A percentile compares a stretch with the other conserved stretches of the same genome.
These are phyloP conservation scores for Trichoderma aggressivum DNA, from an alignment of 2,329 filamentous ascomycete species.

Conservation along the genomic window DNA sequence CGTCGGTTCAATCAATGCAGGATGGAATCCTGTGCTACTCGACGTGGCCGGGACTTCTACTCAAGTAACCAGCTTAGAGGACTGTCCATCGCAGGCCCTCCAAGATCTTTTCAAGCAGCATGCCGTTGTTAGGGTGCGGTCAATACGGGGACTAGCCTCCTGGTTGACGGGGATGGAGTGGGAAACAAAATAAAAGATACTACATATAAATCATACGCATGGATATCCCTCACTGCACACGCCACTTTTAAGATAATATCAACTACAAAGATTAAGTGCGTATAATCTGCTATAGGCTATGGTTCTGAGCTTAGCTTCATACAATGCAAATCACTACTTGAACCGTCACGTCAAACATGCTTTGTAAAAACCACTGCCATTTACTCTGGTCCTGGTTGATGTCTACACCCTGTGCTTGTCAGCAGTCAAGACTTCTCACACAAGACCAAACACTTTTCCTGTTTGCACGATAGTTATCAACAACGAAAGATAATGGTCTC, in stretches of 20 bases:
- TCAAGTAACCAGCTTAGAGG: conserved; percentile 18
- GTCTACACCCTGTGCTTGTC: conserved; percentile 19
- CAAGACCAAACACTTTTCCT: conserved; percentile 8
- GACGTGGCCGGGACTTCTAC: conserved; percentile 16
- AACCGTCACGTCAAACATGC: not conserved
- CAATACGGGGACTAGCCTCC: conserved; percentile 19
- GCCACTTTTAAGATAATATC: not conserved
- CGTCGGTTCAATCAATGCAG: conserved; percentile 38
- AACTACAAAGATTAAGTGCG: not conserved
- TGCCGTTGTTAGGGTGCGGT: conserved; percentile 20
- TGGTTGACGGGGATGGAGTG: conserved; percentile 17
- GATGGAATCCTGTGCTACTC: conserved; percentile 27
- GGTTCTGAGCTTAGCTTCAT: not conserved
- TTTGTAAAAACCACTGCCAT: not conserved
- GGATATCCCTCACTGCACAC: not conserved
- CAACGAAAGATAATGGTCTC: conserved; percentile 13
- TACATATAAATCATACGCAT: not conserved
- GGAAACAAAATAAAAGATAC: not conserved
- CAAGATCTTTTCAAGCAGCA: conserved; percentile 17
- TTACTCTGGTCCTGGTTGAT: not conserved
- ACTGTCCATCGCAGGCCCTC: conserved; percentile 11
- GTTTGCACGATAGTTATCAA: conserved; percentile 14
- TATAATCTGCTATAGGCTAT: not conserved
- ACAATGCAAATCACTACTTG: not conserved
- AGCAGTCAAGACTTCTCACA: conserved; percentile 19